Evolutionary conservation across 306 rosid species (phyloP).

Genomic region (Carpinus viminea): DNA sequence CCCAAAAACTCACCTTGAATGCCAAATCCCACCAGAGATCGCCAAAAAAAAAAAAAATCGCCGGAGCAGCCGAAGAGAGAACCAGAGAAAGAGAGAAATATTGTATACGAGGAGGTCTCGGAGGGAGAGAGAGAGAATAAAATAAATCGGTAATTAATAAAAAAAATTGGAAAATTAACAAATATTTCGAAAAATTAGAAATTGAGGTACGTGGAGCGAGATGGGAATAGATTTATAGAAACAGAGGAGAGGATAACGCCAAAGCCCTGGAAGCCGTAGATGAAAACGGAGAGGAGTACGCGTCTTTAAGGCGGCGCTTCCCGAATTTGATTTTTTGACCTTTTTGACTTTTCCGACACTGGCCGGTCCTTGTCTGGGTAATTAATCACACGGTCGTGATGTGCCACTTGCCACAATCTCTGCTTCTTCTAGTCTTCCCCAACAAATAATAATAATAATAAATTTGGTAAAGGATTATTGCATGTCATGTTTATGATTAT

Average conservation of each 20-base stretch:
- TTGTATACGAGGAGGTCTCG: not conserved
- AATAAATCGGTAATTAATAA: not conserved
- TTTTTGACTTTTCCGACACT: not conserved
- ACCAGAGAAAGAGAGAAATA: not conserved
- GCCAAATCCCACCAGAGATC: constrained; percentile 43
- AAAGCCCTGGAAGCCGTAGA: constrained; percentile 18
- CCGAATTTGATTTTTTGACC: not conserved
- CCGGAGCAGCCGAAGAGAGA: constrained; percentile 28
- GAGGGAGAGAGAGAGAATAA: not conserved
- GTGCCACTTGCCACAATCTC: not conserved
- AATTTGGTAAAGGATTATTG: too few relatives aligned
- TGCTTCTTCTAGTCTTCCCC: not conserved
- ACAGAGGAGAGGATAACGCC: not conserved
- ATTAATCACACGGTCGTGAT: not conserved
- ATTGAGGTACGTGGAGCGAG: not conserved
- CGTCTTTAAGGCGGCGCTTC: constrained; percentile 7
- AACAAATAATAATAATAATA: too few relatives aligned
- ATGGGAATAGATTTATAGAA: not conserved
- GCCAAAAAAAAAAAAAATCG: constrained; percentile 32
- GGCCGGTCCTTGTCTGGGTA: not conserved
- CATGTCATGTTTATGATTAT: too few relatives aligned
- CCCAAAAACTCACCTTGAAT: constrained; percentile 44
- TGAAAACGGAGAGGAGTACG: constrained; percentile 29
- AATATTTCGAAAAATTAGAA: not conserved
- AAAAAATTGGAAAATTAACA: not conserved